Evolutionary conservation across 139 green algal species (phyloP), one percentile per base, ranked within the genome.

Genomic region (Deuterostichococcus epilithicus): DNA sequence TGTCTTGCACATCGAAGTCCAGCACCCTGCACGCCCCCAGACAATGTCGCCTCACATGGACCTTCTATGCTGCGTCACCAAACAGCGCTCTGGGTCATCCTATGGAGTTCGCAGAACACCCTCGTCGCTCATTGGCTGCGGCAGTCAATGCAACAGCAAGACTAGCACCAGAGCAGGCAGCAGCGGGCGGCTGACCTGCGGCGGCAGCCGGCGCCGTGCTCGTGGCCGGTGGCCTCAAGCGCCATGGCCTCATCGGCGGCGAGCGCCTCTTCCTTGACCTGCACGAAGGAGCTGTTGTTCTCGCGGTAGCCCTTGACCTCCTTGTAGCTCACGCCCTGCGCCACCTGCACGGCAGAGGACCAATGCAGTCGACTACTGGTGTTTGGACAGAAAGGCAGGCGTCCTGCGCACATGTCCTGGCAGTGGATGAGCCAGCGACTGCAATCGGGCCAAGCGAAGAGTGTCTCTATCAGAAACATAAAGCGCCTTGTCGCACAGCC

Each of bases 1-100:
- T 45, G 44, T 89, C 83, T 0, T 45, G 39, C 22, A 91, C 37
- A n/a, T 25, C 47, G 60, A 90, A 92, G 75, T 91, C 76, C 28
- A 83, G 45, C 68, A 92, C 72, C 77, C 88, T 88, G 82, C 71
- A 77, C 0, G 35, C 58, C 20, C 5, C 32, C 26, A 47, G n/a
- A 73, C 30, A 18, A 73, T 22, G 30, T 66, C 67, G 25, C 67
- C 39, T 15, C n/a, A 72, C 6, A 5, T 72, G 15, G 6, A 42
- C 30, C 67, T 45, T 5, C 15, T 72, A 32, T n/a, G 45, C 45
- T 13, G 15, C 45, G 45, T 60, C 15, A 13, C 18, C 37, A 20
- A 52, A 25, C 32, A 73, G 32, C 18, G 30, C 3, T 73, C 33
- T 39, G 18, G 28, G 30, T 0, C 33, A 73, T 26, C 28, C 2